Evolutionary conservation across 495 filamentous ascomycete species (phyloP), one percentile per base, ranked within the genome.

Genomic region (Penicillium samsonianum): DNA sequence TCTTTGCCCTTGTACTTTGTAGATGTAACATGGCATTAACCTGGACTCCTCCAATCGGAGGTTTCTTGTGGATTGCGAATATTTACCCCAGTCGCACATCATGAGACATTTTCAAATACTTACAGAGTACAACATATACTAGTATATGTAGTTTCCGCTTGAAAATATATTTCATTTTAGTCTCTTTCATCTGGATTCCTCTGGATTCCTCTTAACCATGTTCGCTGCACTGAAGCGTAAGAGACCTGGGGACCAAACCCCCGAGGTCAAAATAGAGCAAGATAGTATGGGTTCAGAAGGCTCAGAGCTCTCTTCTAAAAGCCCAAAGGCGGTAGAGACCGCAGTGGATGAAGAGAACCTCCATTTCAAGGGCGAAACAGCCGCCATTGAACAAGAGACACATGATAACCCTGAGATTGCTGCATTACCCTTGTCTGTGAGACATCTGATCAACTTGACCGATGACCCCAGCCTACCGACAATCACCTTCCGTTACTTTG

Each of bases 401-500:
- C 73, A 78, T 23, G 64, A 79, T n/a, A 68, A 80, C 53, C 76
- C 75, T 14, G 71, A 79, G 51, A 74, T 82, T 47, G 73, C 66
- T 25, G 74, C 78, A 38, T 69, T 82, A 16, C 78, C 79, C 4
- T 60, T 67, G 9, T 69, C 78, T 50, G 80, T 85, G 3, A 76
- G 82, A 19, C 76, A 79, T 37, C 66, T 83, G 42, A 77, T 83
- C 52, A 79, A 73, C 65, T 66, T 83, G 55, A 74, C 71, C 22
- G 80, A 84, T 55, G 80, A 85, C 57, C 73, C 80, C 1, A 75
- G 64, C 5, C 61, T 80, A 5, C 77, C 79, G 3, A 81, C 79
- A 10, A 67, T 84, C 16, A 84, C 81, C 14, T 84, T 85, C 61
- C 77, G 82, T 25, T 83, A 81, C 58, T 82, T 83, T 62, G 46